These are phyloP conservation scores for Calamus simplicifolius DNA, from an alignment of 176 grass and related monocot genomes.

Conservation along the genomic window DNA sequence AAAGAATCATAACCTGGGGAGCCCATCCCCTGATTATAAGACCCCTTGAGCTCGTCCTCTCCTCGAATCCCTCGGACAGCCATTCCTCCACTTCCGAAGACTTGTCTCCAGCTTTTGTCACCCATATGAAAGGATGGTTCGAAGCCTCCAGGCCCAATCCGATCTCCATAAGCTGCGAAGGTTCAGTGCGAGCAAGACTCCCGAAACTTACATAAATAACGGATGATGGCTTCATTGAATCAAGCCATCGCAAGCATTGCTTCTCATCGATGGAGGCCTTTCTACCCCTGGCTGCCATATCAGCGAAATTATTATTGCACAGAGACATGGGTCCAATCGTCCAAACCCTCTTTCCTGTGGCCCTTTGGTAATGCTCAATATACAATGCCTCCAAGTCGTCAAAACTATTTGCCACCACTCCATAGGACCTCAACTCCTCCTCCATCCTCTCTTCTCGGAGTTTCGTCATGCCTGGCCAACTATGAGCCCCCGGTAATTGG, in stretches of 20 bases:
- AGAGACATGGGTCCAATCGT: background rate
- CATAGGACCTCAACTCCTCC: conserved; percentile 14
- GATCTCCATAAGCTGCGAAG: conserved; percentile 56
- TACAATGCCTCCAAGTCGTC: conserved; percentile 19
- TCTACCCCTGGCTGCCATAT: conserved; percentile 16
- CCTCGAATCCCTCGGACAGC: background rate
- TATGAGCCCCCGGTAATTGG: background rate
- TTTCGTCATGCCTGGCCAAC: background rate
- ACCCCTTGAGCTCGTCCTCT: background rate
- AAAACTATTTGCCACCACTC: conserved; percentile 20
- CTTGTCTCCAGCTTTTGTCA: background rate
- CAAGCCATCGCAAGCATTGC: conserved; percentile 52
- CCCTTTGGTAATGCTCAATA: conserved; percentile 5
- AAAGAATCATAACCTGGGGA: background rate
- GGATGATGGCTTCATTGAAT: conserved; percentile 29
- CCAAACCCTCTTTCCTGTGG: background rate
- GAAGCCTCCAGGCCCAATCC: conserved; percentile 31
- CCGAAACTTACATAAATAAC: conserved; percentile 73
- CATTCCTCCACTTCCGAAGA: background rate
- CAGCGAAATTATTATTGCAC: background rate
- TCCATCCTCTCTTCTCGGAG: background rate
- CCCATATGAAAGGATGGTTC: background rate
- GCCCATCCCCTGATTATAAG: conserved; percentile 2
- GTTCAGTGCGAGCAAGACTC: conserved; percentile 31
- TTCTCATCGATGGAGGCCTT: conserved; percentile 38